Evolutionary conservation across 805 yeast species (phyloP).

Genomic region (Candida corydali): DNA sequence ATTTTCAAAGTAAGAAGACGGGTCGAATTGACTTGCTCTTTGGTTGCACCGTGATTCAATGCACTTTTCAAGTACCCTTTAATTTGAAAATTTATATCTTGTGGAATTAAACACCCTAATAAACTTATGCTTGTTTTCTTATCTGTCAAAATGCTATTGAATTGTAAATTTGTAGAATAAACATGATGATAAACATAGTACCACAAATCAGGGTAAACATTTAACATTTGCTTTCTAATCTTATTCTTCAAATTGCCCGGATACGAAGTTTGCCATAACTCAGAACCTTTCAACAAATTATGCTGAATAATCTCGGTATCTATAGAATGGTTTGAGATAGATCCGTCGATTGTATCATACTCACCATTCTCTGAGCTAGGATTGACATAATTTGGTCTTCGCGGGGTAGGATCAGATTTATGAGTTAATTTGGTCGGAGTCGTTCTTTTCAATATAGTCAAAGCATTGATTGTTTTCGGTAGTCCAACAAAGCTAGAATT

Average conservation of each 20-base stretch:
- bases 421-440: conserved; percentile 50
- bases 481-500: conserved; percentile 77
- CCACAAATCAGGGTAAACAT: conserved; percentile 86
- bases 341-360: conserved; percentile 39
- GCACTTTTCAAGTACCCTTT: conserved; percentile 92
- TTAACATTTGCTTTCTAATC: conserved; percentile 60
- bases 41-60: conserved; percentile 66
- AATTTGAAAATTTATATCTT: conserved; percentile 88
- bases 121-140: conserved; percentile 74
- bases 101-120: conserved; percentile 82
- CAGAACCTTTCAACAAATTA: conserved; percentile 47
- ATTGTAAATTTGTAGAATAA: conserved; percentile 75
- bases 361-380: conserved; percentile 23
- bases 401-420: conserved; percentile 19
- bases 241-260: conserved; percentile 65
- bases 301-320: conserved; percentile 22
- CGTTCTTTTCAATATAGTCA: conserved; percentile 58
- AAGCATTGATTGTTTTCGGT: conserved; percentile 79
- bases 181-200: conserved; percentile 65
- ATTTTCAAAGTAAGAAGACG: conserved; percentile 61
- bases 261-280: conserved; percentile 72
- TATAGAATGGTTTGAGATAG: conserved; percentile 28
- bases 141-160: conserved; percentile 54
- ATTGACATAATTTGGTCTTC: conserved; percentile 23
- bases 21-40: conserved; percentile 56